Percentiles rank a stretch among this genome's conserved stretches.
phyloP scores from a whole-genome alignment of 1,284 basidiomycete species.

The Ustilago xerochloae region DNA sequence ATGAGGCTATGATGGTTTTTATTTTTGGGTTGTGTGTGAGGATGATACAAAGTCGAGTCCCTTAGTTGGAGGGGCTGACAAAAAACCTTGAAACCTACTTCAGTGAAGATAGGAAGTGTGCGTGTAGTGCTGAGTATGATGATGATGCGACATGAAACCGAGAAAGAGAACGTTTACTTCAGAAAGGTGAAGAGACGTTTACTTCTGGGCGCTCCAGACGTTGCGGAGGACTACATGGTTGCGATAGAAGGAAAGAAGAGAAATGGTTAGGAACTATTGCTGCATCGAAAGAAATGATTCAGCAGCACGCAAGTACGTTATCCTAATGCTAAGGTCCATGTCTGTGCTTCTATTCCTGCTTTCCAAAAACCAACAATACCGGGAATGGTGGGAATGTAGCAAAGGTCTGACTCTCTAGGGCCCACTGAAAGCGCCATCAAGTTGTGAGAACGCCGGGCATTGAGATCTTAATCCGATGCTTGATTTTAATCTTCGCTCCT shows the following conservation, averaged over 20 bases:
- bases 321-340: no score
- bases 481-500: constrained; percentile 57
- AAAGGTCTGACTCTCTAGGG: constrained; percentile 65
- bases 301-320: constrained; percentile 3
- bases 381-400: constrained; percentile 40
- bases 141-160: constrained; percentile 13
- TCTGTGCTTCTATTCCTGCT: background rate
- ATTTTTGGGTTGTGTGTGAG: constrained; percentile 3
- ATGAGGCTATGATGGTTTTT: constrained; percentile 22
- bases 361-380: background rate
- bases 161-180: constrained; percentile 1
- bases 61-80: background rate
- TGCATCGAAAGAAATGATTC: background rate
- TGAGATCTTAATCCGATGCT: constrained; percentile 66
- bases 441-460: constrained; percentile 34
- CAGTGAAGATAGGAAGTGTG: background rate
- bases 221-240: constrained; percentile 54
- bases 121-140: no score
- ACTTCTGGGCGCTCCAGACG: constrained; percentile 62
- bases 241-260: background rate
- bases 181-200: constrained; percentile 2
- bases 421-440: constrained; percentile 45
- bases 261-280: constrained; percentile 9
- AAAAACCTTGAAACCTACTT: constrained; percentile 4
- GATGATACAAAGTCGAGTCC: constrained; percentile 29